These are phyloP conservation scores for Fusarium concolor DNA, from an alignment of 2,329 filamentous ascomycete genomes.

Conservation along the genomic window DNA sequence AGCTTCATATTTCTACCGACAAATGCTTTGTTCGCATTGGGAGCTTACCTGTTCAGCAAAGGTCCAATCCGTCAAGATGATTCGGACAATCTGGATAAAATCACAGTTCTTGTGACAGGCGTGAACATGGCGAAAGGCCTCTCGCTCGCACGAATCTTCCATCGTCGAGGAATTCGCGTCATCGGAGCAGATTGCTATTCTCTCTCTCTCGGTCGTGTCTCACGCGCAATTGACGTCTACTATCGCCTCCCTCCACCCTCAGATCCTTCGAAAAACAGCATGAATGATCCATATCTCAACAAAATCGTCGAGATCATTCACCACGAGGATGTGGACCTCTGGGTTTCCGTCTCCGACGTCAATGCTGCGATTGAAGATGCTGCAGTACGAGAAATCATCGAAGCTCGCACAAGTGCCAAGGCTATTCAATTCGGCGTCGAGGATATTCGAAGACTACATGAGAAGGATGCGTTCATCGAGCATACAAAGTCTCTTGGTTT, in stretches of 20 bases:
- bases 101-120: constrained; percentile 76
- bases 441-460: constrained; percentile 68
- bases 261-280: constrained; percentile 8
- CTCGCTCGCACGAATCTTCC: constrained; percentile 72
- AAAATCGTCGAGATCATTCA: constrained; percentile 69
- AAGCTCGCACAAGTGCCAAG: constrained; percentile 67
- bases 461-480: constrained; percentile 73
- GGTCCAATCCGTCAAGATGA: neutral
- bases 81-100: constrained; percentile 17
- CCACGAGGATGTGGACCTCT: constrained; percentile 73
- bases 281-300: constrained; percentile 64
- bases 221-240: constrained; percentile 66
- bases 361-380: constrained; percentile 75
- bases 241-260: constrained; percentile 56
- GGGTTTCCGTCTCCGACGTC: constrained; percentile 80
- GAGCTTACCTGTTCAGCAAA: constrained; percentile 10
- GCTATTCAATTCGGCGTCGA: constrained; percentile 72
- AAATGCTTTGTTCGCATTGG: neutral
- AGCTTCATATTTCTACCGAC: constrained; percentile 28
- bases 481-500: constrained; percentile 67
- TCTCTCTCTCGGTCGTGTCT: constrained; percentile 67
- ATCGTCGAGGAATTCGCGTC: constrained; percentile 73
- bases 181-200: constrained; percentile 75
- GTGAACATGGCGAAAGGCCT: constrained; percentile 79
- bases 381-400: constrained; percentile 69